phyloP scores from a whole-genome alignment of 2,329 filamentous ascomycete genomes.

The Fusarium zealandicum region DNA sequence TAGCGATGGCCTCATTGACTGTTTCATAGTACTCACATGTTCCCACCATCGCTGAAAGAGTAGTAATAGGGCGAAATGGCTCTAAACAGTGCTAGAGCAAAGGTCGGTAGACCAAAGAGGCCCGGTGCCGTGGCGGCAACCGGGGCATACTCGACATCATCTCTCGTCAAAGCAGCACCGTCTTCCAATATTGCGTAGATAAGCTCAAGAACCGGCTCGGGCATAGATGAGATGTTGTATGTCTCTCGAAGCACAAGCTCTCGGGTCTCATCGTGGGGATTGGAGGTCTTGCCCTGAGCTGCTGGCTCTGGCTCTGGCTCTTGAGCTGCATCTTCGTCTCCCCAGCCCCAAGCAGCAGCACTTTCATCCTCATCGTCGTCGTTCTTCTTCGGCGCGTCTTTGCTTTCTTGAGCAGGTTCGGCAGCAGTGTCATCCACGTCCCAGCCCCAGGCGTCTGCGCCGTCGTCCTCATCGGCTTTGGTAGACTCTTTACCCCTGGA shows the following conservation, averaged over 20 bases:
- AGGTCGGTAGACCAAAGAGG: constrained; percentile 74
- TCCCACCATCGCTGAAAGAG: constrained; percentile 65
- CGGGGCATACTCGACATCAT: constrained; percentile 58
- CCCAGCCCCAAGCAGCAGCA: constrained; percentile 85
- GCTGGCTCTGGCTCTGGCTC: constrained; percentile 32
- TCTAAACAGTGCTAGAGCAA: constrained; percentile 79
- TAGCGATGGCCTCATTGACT: too few relatives aligned
- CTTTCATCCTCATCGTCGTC: constrained; percentile 55
- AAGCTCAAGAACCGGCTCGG: constrained; percentile 75
- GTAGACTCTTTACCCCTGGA: constrained; percentile 29
- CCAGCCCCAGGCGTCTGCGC: constrained; percentile 83
- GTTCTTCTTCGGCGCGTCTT: constrained; percentile 16
- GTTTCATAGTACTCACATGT: constrained; percentile 60
- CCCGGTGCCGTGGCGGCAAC: constrained; percentile 73
- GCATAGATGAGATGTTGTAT: constrained; percentile 88
- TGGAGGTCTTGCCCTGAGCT: constrained; percentile 19
- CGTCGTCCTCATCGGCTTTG: constrained; percentile 50
- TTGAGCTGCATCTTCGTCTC: constrained; percentile 64
- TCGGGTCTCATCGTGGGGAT: constrained; percentile 51
- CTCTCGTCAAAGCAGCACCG: constrained; percentile 65
- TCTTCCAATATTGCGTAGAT: constrained; percentile 68
- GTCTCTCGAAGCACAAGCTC: constrained; percentile 83
- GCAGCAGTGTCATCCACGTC: constrained; percentile 64
- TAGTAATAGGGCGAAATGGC: constrained; percentile 81
- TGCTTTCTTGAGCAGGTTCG: constrained; percentile 23